Conservation (phyloP, 75 land plant genomes). For the Pinus albicaulis region DNA sequence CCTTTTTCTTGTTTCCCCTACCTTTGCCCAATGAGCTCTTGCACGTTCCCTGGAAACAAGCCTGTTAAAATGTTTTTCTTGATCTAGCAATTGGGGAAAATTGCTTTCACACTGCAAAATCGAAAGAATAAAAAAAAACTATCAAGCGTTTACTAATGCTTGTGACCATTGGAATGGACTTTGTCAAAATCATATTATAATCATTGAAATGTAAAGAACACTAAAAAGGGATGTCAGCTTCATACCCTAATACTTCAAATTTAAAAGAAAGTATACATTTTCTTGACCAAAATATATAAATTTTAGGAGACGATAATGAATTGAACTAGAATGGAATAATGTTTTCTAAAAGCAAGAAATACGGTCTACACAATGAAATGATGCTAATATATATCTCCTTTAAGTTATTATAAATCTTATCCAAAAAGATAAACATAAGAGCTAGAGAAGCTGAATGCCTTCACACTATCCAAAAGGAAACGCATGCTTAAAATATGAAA, state of each 20-base stretch:
- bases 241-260: neutral
- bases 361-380: neutral
- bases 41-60: conserved; percentile 10
- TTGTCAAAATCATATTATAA: neutral
- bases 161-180: no score
- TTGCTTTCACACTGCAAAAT: conserved; percentile 1
- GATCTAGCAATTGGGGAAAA: conserved; percentile 5
- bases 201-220: neutral
- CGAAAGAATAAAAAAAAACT: neutral
- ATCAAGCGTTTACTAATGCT: neutral
- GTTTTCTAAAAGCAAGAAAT: no score
- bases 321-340: neutral
- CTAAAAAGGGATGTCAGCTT: neutral
- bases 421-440: neutral
- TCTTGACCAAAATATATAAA: neutral
- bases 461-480: neutral
- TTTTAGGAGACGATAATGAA: neutral
- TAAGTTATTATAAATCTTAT: neutral
- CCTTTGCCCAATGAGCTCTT: conserved; percentile 13
- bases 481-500: neutral
- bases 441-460: neutral
- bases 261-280: neutral
- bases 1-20: neutral
- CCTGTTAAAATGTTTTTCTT: neutral
- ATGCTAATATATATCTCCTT: neutral